Base-by-base conservation (phyloP, 345 rosid species). In the Trapa incisa region DNA sequence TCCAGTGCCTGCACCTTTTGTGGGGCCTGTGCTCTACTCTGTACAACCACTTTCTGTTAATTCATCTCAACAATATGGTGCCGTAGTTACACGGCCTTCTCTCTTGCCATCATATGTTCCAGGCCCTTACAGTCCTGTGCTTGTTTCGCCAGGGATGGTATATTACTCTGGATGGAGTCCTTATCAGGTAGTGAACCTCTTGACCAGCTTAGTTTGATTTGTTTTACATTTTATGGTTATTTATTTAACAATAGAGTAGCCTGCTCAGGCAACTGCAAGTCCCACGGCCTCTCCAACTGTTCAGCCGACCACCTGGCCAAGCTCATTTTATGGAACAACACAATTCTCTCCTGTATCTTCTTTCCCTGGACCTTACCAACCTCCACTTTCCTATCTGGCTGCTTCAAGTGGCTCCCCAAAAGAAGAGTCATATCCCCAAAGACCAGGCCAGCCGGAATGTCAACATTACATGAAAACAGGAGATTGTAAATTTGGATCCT, bases 401-500 rank as follows among this genome's bases (percentile, higher is more conserved):
- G 79, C 87, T 67, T 83, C 89, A 32, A 85, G 84, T 72, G 80
- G 82, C 65, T 72, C 66, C 70, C 85, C 84, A 76, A 84, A 73
- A 74, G 97, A 89, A 33, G 79, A 76, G 37, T 5, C 48, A 45
- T 89, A 86, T 85, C 99, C 99, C 1, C 87, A 89, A 71, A 84
- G 93, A 77, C 97, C 92, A 68, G 97, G 87, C 67, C 93, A 91
- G 67, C 96, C 88, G 1, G 97, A 95, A 53, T 95, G 99, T 78
- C 97, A 82, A 66, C 79, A 85, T 81, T 95, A 81, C 80, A 67
- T 89, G 83, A 91, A 78, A 82, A 91, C 93, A 7, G 93, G 97
- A 32, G 86, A 89, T 37, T 95, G 99, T 80, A 91, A 82, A 83
- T 95, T 78, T 43, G 96, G 97, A 75, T 79, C 93, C 60, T 84